Evolutionary conservation across 208 protist species (phyloP), one percentile per base, ranked within the genome.

Genomic region (Crithidia expoeki): DNA sequence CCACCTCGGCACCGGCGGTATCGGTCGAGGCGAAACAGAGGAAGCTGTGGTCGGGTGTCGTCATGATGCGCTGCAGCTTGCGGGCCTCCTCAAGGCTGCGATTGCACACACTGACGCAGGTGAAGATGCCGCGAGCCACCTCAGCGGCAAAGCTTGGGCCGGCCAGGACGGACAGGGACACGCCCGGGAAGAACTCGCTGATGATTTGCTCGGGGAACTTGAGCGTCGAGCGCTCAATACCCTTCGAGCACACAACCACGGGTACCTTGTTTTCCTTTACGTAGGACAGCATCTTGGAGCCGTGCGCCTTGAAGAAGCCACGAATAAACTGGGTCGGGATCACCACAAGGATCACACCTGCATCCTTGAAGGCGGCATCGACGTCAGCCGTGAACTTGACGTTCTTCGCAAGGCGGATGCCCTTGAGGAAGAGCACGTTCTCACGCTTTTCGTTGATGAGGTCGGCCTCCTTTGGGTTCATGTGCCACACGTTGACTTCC

Each of bases 91-190:
- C 46, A 21, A 50, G 11, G 46, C 21, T 21, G 46, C 46, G 46
- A 19, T 50, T 50, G 46, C 46, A 50, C 46, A 50, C 46, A 19
- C 46, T 50, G 46, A 50, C 46, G 46, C 14, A 76, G 9, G 94
- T 97, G 33, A 93, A 73, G 72, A 91, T 75, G 27, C 85, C 76
- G 19, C 69, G 73, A 12, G 89, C 85, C 21, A 97, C 83, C 76
- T 96, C 94, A 33, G 91, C 87, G 25, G 94, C 94, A 56, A 97
- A 97, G 66, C 77, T 90, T 16, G 94, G 81, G 27, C 92, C 94
- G 11, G 90, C 87, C 9, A 97, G 70, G 12, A 95, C 89, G 42
- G 76, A 63, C 16, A 97, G 44, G 1, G 60, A 79, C 52, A 67
- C 74, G 50, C 66, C 53, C 38, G 83, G 78, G 25, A 96, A 67